Base-by-base conservation (phyloP, 2,329 filamentous ascomycete species). In the Verruconis gallopava region DNA sequence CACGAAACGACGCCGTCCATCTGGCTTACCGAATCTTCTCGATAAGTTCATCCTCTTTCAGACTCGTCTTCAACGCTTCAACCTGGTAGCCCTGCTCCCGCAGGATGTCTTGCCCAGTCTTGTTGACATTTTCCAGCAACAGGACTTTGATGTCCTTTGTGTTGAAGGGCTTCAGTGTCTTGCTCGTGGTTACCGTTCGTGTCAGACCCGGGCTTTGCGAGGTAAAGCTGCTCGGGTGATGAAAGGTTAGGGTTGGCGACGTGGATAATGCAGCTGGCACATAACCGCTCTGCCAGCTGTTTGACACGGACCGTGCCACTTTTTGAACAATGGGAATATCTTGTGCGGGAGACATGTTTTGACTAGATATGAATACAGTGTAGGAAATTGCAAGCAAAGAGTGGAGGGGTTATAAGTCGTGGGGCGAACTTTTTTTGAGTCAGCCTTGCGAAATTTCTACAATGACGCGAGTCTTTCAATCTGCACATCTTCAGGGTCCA, bases 111-210 rank as follows among this genome's bases (percentile, higher is more conserved):
- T 78, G 75, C 12, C 91, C 91, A 18, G 85, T 85, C 63, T 85
- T 69, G 61, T 98, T 98, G 56, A 98, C 84, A 64, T 96, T 98
- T 61, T 98, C 91, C 21, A 98, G 69, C 14, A 98, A 72, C 44
- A 98, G 67, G 44, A 98, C 93, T 68, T 95, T 96, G 66, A 98
- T 86, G 58, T 96, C 89, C 57, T 89, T 79, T 17, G 86, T 91
- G 58, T 89, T 81, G 66, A 98, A 98, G 13, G 91, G 91, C 68
- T 95, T 95, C 51, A 98, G 68, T 51, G 81, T 81, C 65, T 94
- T 95, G 6, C 67, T 53, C 25, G 71, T 63, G 33, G 61, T 60
- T 32, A 59, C 61, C 50, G 47, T 62, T 50, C 71, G 55, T 55
- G 43, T 20, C 11, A 42, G 30, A n/a, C 36, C 20, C 13, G 22